These are phyloP conservation scores for Rhizophora mangle DNA, from an alignment of 345 rosid species.

Conservation along the genomic window DNA sequence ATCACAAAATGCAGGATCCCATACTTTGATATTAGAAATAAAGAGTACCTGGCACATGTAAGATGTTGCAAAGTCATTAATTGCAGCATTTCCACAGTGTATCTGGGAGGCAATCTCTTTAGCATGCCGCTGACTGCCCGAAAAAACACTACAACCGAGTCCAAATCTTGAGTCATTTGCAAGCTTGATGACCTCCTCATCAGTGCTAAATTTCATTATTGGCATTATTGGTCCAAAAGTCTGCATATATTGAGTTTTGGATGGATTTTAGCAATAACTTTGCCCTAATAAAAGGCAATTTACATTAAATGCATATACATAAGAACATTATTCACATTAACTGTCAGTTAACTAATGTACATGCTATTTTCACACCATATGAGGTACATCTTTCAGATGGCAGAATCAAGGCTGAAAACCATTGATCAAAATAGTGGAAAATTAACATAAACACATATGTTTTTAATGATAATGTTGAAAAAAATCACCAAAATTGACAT, in stretches of 20 bases:
- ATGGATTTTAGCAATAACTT: neutral
- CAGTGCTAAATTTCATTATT: slow-evolving; percentile 83
- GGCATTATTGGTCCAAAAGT: slow-evolving; percentile 99
- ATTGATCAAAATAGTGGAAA: too few relatives aligned
- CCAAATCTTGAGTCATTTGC: slow-evolving; percentile 94
- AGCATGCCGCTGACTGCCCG: slow-evolving; percentile 76
- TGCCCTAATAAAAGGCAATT: neutral
- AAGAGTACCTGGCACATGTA: slow-evolving; percentile 91
- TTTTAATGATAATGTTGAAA: too few relatives aligned
- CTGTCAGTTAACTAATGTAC: too few relatives aligned
- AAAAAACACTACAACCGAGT: slow-evolving; percentile 93
- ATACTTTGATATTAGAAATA: neutral
- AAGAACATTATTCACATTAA: too few relatives aligned
- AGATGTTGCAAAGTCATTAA: slow-evolving; percentile 86
- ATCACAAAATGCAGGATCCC: neutral
- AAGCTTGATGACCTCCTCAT: slow-evolving; percentile 83
- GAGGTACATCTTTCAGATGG: too few relatives aligned
- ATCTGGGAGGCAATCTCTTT: slow-evolving; percentile 77
- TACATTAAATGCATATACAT: too few relatives aligned
- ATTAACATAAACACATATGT: too few relatives aligned
- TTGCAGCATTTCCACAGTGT: slow-evolving; percentile 84
- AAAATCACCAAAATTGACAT: neutral
- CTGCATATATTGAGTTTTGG: slow-evolving; percentile 39
- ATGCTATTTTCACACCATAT: too few relatives aligned
- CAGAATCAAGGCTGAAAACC: too few relatives aligned